phyloP scores from a whole-genome alignment of 805 yeast genomes.

The Citeromyces matritensis region DNA sequence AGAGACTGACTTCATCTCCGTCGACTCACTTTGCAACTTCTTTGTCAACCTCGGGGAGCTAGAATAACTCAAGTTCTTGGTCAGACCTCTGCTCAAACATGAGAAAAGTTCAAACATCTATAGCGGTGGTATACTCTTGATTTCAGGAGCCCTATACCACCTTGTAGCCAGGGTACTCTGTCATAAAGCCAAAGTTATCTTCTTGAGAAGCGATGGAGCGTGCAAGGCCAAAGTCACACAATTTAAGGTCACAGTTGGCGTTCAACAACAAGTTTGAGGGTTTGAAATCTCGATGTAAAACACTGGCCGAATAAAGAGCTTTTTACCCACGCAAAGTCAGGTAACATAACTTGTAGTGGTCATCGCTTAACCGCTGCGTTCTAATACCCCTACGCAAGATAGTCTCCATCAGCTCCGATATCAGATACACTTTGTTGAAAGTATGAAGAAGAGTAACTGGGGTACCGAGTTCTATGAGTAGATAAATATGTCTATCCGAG shows the following conservation, averaged over 20 bases:
- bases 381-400: conserved; percentile 72
- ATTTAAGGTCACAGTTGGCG: conserved; percentile 85
- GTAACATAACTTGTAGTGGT: conserved; percentile 89
- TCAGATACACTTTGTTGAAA: conserved; percentile 78
- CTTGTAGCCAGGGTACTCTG: conserved; percentile 96
- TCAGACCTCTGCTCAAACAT: too few species aligned
- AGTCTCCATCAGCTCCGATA: conserved; percentile 81
- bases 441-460: too few species aligned
- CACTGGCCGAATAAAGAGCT: conserved; percentile 87
- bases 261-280: conserved; percentile 80
- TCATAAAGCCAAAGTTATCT: conserved; percentile 70
- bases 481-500: too few species aligned
- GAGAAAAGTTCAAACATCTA: conserved; percentile 93
- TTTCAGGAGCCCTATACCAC: conserved; percentile 97
- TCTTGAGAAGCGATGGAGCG: conserved; percentile 45
- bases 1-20: too few species aligned
- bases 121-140: conserved; percentile 90
- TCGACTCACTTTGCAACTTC: too few species aligned
- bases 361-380: conserved; percentile 75
- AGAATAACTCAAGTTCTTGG: too few species aligned
- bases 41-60: too few species aligned
- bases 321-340: conserved; percentile 85
- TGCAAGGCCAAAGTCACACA: conserved; percentile 92
- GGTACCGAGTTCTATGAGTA: too few species aligned
- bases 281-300: conserved; percentile 83